Evolutionary conservation across 2,329 filamentous ascomycete species (phyloP).

Genomic region (Botrytis fragariae): DNA sequence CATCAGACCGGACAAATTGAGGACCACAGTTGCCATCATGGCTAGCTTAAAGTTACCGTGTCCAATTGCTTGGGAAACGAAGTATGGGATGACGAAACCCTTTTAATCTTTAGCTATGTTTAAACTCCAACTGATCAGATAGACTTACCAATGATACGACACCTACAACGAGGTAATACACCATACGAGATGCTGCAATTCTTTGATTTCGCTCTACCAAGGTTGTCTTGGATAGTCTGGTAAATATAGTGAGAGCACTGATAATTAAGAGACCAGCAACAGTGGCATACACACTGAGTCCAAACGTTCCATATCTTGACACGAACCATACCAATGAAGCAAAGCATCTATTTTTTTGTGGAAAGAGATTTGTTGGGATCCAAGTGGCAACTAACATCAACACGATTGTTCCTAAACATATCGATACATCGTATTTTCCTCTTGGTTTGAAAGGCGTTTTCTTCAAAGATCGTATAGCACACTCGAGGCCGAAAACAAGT

Average conservation of each 20-base stretch:
- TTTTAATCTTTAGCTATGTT: conserved; percentile 40
- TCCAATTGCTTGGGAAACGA: conserved; percentile 54
- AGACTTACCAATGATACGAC: conserved; percentile 56
- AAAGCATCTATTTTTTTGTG: conserved; percentile 60
- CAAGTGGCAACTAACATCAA: conserved; percentile 55
- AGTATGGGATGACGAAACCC: conserved; percentile 62
- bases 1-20: conserved; percentile 64
- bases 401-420: conserved; percentile 53
- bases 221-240: conserved; percentile 53
- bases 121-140: conserved; percentile 15
- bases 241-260: conserved; percentile 53
- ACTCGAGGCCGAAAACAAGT: conserved; percentile 63
- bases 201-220: conserved; percentile 58
- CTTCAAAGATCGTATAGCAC: conserved; percentile 54
- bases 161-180: conserved; percentile 59
- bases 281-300: conserved; percentile 52
- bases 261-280: conserved; percentile 51
- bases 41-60: conserved; percentile 49
- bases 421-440: conserved; percentile 57
- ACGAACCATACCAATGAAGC: conserved; percentile 68
- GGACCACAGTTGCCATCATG: conserved; percentile 63
- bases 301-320: conserved; percentile 56
- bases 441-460: conserved; percentile 56
- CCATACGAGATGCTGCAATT: conserved; percentile 64
- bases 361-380: conserved; percentile 55